These are phyloP conservation scores for Sequoiadendron giganteum DNA, from an alignment of 75 land plant species.

Conservation along the genomic window DNA sequence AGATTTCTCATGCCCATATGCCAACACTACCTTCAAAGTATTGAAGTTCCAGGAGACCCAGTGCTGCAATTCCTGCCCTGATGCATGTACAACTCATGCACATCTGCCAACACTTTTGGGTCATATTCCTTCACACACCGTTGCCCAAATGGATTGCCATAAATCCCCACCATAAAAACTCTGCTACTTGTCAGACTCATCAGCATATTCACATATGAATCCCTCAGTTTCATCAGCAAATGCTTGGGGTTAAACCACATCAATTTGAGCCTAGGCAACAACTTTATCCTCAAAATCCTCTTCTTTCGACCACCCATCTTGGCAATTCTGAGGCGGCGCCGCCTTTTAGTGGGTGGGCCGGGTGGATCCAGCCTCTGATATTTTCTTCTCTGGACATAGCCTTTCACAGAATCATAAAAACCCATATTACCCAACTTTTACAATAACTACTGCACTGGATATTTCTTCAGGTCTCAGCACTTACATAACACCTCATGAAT, in stretches of 20 bases:
- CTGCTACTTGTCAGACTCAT: not conserved
- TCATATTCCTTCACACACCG: constrained; percentile 43
- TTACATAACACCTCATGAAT: no score
- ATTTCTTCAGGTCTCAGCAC: no score
- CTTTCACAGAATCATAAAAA: not conserved
- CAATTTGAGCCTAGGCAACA: no score
- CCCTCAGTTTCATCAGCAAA: not conserved
- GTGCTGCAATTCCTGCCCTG: not conserved
- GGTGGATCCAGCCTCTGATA: not conserved
- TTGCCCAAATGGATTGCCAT: constrained; percentile 12
- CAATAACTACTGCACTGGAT: no score
- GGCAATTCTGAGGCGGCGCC: not conserved
- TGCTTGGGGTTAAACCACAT: not conserved
- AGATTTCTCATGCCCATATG: no score
- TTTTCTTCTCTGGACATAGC: not conserved
- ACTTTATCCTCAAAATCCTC: not conserved
- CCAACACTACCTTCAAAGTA: no score
- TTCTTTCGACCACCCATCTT: not conserved
- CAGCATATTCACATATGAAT: constrained; percentile 6
- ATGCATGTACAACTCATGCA: constrained; percentile 28
- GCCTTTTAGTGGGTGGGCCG: not conserved
- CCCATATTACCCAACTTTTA: not conserved
- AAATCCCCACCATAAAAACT: not conserved
- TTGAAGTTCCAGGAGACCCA: not conserved
- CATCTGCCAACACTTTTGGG: constrained; percentile 43